Base-by-base conservation (phyloP, 1,284 basidiomycete species). In the Melampsora abietis-canadensis region DNA sequence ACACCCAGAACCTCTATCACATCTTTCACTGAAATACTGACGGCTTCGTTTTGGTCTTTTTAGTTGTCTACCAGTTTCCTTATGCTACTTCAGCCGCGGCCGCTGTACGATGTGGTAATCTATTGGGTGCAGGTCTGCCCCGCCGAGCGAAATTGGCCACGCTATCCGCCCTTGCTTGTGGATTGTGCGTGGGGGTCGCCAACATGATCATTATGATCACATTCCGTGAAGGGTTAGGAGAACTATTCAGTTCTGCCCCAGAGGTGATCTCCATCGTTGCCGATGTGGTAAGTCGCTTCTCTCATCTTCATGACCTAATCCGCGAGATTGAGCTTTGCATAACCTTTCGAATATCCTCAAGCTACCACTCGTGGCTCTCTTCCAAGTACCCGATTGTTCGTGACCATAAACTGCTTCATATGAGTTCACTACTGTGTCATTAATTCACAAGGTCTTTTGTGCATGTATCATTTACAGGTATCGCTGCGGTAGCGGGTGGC, bases 61-160 rank as follows among this genome's bases (percentile, higher is more conserved):
- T 91, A 2, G 88, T 89, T 3, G 90, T 90, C 4, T 95, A 88
- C 82, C 93, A 95, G 82, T 90, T 90, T 0, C 92, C 92, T 0
- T 92, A 88, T 76, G 88, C 91, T 0, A 82, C 95, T 21, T 87
- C 88, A 68, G 87, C 94, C 8, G 92, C 93, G 0, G 85, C 89
- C 0, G 90, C 92, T 24, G 92, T 95, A 61, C 87, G 93, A 87
- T 89, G 80, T 27, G 85, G 82, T 75, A 79, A 68, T 73, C 68
- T 76, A 24, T 30, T 69, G 4, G 67, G 67, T 2, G 30, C 67
- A 21, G 67, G 67, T 27, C n/a, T 31, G 2, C 21, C 57, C 24
- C 19, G 64, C 5, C 54, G 44, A 31, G 34, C 40, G 3, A 17
- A 61, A 46, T 27, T 60, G 10, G 54, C 67, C 15, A 54, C 37